Conservation (phyloP, 2,329 filamentous ascomycete species). For the Plenodomus tracheiphilus region DNA sequence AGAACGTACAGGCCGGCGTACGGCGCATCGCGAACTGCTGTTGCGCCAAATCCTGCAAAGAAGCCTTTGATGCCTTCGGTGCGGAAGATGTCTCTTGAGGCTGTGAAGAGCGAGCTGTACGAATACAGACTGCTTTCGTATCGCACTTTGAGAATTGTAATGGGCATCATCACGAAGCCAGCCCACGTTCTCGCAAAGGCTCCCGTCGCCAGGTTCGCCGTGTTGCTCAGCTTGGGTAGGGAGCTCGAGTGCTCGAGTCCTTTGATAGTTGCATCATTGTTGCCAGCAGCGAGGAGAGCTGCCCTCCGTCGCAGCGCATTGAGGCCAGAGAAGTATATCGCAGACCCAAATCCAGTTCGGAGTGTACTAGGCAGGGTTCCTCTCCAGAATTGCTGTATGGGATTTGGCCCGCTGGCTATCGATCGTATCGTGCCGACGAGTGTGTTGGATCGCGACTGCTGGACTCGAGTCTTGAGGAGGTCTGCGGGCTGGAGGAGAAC, state of each 20-base stretch:
- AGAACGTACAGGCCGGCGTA: slow-evolving; percentile 95
- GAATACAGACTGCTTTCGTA: slow-evolving; percentile 88
- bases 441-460: slow-evolving; percentile 75
- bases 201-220: slow-evolving; percentile 82
- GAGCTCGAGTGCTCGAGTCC: slow-evolving; percentile 61
- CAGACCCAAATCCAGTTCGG: slow-evolving; percentile 88
- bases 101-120: slow-evolving; percentile 75
- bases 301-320: slow-evolving; percentile 78
- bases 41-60: slow-evolving; percentile 92
- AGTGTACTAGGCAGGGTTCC: slow-evolving; percentile 92
- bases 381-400: slow-evolving; percentile 81
- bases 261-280: slow-evolving; percentile 11
- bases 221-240: slow-evolving; percentile 79
- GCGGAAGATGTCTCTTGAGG: slow-evolving; percentile 72
- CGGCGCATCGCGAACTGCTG: slow-evolving; percentile 89
- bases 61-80: slow-evolving; percentile 80
- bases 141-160: slow-evolving; percentile 94
- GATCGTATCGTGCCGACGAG: slow-evolving; percentile 69
- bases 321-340: slow-evolving; percentile 89
- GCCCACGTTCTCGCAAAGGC: slow-evolving; percentile 82
- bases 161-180: slow-evolving; percentile 90
- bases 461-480: slow-evolving; percentile 92
- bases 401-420: slow-evolving; percentile 68
- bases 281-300: slow-evolving; percentile 34
- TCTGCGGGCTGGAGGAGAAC: slow-evolving; percentile 93